Conservation (phyloP, 352 stramenopile genomes). For the Globisporangium abappressorium region DNA sequence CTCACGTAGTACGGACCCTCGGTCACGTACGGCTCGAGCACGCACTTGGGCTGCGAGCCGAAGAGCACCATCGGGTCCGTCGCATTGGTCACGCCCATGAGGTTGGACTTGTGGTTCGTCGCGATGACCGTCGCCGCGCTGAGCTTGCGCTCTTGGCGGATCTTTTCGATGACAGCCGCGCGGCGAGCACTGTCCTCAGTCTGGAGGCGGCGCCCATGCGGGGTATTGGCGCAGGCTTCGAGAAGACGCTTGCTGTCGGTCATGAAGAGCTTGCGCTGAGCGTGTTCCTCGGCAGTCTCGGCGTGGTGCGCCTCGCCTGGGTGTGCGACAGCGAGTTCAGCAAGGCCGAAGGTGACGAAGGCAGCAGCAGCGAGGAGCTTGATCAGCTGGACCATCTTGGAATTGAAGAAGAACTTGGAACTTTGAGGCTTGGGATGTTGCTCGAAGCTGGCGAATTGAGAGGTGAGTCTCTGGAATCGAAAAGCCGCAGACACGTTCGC, state of each 20-base stretch:
- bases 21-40: conserved; percentile 17
- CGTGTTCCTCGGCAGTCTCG: background rate
- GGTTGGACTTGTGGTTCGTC: conserved; percentile 12
- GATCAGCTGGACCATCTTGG: background rate
- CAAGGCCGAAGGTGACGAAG: background rate
- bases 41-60: conserved; percentile 6
- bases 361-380: background rate
- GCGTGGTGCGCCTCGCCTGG: conserved; percentile 8
- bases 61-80: conserved; percentile 12
- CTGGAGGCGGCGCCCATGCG: background rate
- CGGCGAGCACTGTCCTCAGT: background rate
- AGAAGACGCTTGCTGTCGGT: conserved; percentile 13
- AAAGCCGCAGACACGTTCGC: background rate
- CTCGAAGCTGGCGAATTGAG: conserved; percentile 1
- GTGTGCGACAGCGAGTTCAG: background rate
- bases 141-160: background rate
- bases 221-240: conserved; percentile 10
- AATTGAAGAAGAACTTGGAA: background rate
- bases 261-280: conserved; percentile 10
- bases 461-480: background rate
- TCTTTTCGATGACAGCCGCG: background rate
- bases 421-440: background rate
- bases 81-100: conserved; percentile 2
- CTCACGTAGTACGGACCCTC: conserved; percentile 18
- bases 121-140: conserved; percentile 2